Evolutionary conservation across 129 eudicot genomes (phyloP), one percentile per base, ranked within the genome.

Genomic region (Glebionis coronaria): DNA sequence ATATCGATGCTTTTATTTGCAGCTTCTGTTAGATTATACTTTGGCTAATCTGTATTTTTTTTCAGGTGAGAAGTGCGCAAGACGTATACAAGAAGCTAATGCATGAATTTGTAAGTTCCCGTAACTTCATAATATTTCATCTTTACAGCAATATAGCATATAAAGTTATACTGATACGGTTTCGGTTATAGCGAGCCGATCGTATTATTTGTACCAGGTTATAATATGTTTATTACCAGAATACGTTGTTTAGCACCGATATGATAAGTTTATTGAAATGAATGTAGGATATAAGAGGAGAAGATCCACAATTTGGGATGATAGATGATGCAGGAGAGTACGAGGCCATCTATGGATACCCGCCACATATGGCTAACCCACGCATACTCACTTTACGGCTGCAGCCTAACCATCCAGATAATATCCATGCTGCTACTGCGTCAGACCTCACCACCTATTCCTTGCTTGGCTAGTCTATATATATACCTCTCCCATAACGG

Each of bases 291-390:
- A 73, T 82, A 76, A 78, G 76, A 71, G 84, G 80, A 7, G 95
- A 87, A 70, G 97, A 90, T 81, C 95, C 97, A n/a, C 90, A 78
- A 44, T 84, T 73, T 50, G 95, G 95, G 19, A 55, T 87, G 74
- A 90, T 91, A 66, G 92, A 91, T 21, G 83, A 87, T 62, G 91
- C 76, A 67, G 86, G 82, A 51, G 97, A 77, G 42, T 90, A 87
- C 56, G 88, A 78, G 42, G 55, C 84, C 5, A 69, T 82, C 44
- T 72, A 80, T 10, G 88, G 91, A 57, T 87, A 60, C 75, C 56
- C 80, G 0, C 75, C 74, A 40, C 78, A 78, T 63, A 67, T 75
- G n/a, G 79, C 58, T 49, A 61, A 49, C 38, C 83, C 79, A 1
- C 81, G 82, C 38, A 68, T 82, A 38, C 65, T 82, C 35, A 77